Conservation (phyloP, 169 alveolate species). For the Plasmodium sp. region DNA sequence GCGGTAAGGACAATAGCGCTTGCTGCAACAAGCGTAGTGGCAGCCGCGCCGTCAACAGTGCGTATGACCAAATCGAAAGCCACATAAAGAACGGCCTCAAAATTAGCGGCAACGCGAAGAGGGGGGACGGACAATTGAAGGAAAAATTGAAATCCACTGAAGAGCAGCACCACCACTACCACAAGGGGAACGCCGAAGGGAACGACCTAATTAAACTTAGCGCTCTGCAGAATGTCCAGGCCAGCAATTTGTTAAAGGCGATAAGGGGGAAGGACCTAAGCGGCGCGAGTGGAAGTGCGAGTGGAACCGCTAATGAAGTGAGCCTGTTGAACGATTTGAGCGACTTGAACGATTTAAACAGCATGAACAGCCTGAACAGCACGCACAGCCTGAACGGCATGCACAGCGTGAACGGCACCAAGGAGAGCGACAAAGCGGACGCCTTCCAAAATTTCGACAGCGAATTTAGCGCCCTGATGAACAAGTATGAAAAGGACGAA, state of each 20-base stretch:
- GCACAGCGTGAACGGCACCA: neutral
- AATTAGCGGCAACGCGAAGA: neutral
- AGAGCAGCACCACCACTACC: neutral
- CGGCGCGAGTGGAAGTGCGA: too few species aligned
- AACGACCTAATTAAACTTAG: neutral
- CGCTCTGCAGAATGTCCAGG: neutral
- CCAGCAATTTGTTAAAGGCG: neutral
- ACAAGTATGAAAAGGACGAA: constrained; percentile 28
- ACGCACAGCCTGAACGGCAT: neutral
- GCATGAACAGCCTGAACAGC: neutral
- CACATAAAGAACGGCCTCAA: neutral
- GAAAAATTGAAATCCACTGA: neutral
- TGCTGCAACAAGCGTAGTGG: neutral
- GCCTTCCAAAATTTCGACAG: neutral
- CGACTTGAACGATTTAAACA: neutral
- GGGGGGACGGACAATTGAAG: neutral
- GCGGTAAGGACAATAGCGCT: neutral
- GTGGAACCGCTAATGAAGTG: too few species aligned
- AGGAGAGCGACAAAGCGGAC: neutral
- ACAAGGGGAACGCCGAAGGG: neutral
- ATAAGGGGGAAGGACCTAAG: neutral
- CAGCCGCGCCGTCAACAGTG: neutral
- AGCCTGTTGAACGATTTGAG: too few species aligned
- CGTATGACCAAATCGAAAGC: neutral
- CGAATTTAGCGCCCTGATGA: constrained; percentile 5